These are phyloP conservation scores for Artemisia argyi DNA, from an alignment of 129 eudicot genomes.

Conservation along the genomic window DNA sequence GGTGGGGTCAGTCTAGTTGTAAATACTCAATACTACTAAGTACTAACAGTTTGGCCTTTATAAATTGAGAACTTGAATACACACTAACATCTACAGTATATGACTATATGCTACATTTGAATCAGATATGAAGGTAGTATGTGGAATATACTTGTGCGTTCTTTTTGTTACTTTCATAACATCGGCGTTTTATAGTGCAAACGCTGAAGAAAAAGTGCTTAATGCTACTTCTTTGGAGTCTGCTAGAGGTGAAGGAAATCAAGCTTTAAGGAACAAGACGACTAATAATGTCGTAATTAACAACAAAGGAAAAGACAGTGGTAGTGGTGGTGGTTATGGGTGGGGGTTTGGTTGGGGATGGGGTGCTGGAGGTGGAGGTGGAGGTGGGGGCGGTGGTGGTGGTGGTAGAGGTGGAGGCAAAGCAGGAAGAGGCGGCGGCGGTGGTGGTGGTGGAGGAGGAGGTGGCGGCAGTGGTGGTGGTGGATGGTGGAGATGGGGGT, in stretches of 20 bases:
- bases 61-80: slow-evolving; percentile 16
- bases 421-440: not conserved
- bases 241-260: slow-evolving; percentile 17
- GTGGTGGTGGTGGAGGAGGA: slow-evolving; percentile 10
- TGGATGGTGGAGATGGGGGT: slow-evolving; percentile 49
- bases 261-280: slow-evolving; percentile 25
- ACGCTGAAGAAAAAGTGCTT: slow-evolving; percentile 10
- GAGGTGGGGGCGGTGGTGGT: slow-evolving; percentile 26
- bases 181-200: slow-evolving; percentile 13
- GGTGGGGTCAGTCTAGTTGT: slow-evolving; percentile 34
- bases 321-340: slow-evolving; percentile 42
- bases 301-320: slow-evolving; percentile 35
- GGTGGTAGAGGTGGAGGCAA: slow-evolving; percentile 21
- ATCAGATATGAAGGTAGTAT: slow-evolving; percentile 30
- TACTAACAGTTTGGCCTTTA: slow-evolving; percentile 12
- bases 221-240: slow-evolving; percentile 19
- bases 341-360: slow-evolving; percentile 47
- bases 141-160: slow-evolving; percentile 21
- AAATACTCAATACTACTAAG: slow-evolving; percentile 1
- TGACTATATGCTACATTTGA: slow-evolving; percentile 2
- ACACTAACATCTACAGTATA: not conserved
- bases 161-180: slow-evolving; percentile 7
- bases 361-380: slow-evolving; percentile 34
- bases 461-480: slow-evolving; percentile 34
- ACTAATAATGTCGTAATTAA: slow-evolving; percentile 29